Evolutionary conservation across 2,329 filamentous ascomycete species (phyloP), one percentile per base, ranked within the genome.

Genomic region (Bretziella fagacearum): DNA sequence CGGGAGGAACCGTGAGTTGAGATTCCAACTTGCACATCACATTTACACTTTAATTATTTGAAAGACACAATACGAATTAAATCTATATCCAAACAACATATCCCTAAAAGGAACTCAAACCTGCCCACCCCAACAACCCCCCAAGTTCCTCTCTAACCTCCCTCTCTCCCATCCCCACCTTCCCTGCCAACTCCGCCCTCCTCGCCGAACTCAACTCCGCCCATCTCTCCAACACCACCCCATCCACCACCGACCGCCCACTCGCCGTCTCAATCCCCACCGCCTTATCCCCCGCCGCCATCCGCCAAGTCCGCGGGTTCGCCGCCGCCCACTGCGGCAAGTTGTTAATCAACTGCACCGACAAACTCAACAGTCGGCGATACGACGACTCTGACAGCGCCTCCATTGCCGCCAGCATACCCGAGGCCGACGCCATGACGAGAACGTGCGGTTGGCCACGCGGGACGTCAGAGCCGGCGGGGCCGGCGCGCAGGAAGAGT

Each of bases 331-430:
- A 66, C 52, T 86, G 79, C 36, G 84, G 78, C 6, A 95, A 71
- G 0, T 79, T 77, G 27, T 78, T 83, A 6, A 79, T 70, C 1
- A 98, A 69, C 58, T 93, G 86, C 3, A 79, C 82, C 40, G 87
- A 75, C 3, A 98, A 68, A 1, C 84, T 84, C 3, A 79, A 79
- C 3, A 98, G 71, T 0, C 87, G 80, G 1, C 91, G 80, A 63
- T 96, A 96, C 8, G 79, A 70, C 4, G 79, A 69, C 61, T 96
- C 89, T 0, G 78, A 68, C 1, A 96, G 67, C 0, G 89, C 77
- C 0, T 81, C 82, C 7, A 98, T 69, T 6, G 87, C 68, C 0
- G 82, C 77, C 10, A 96, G 63, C 17, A 80, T 74, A 43, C 91
- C 91, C 0, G 84, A 83, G 6, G 77, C 68, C 0, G 80, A 79